Base-by-base conservation (phyloP, 495 filamentous ascomycete species). In the Lasiosphaeriaceae sp. region DNA sequence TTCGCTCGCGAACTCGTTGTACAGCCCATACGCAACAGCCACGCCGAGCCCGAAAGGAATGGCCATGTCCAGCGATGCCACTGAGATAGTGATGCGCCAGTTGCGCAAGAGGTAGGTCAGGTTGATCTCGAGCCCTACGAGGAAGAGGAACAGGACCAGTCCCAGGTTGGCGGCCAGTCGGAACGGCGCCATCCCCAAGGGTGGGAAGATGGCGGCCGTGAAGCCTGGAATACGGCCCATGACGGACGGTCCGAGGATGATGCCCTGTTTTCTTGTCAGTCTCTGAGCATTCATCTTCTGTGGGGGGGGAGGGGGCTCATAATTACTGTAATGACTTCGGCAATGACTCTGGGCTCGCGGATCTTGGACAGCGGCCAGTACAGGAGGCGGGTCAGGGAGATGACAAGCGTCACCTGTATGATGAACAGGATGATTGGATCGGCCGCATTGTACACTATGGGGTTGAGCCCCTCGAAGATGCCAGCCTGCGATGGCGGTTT, bases 381-480 rank as follows among this genome's bases (percentile, higher is more conserved):
- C 21, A 96, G 82, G 22, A 93, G 66, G 26, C 89, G 86, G 65
- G 89, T 92, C 67, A 96, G 83, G 53, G 92, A 81, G 66, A 96
- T 87, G 62, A 96, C 95, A 54, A 96, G 89, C 51, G 77, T 80
- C 21, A 88, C 86, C 89, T 97, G 92, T 56, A 96, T 92, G 63
- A 96, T 95, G 73, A 97, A 96, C 29, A 95, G 69, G 50, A 89
- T 83, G 61, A 97, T 86, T 20, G 92, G 92, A 63, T 96, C 89
- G 61, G 80, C 84, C n/a, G 88, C 55, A 57, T 90, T 84, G 73
- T 90, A 93, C 14, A 76, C 52, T 12, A 81, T 71, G 4, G 90
- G 90, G 62, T 92, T 89, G 22, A 76, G 71, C n/a, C 88, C 88
- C 59, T 65, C 61, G 21, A 64, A 57, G 20, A 64, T 17, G 17